Percentiles rank a stretch among this genome's conserved stretches.
Evolutionary conservation across 208 protist genomes (phyloP).

Genomic region (Leishmania gerbilli): DNA sequence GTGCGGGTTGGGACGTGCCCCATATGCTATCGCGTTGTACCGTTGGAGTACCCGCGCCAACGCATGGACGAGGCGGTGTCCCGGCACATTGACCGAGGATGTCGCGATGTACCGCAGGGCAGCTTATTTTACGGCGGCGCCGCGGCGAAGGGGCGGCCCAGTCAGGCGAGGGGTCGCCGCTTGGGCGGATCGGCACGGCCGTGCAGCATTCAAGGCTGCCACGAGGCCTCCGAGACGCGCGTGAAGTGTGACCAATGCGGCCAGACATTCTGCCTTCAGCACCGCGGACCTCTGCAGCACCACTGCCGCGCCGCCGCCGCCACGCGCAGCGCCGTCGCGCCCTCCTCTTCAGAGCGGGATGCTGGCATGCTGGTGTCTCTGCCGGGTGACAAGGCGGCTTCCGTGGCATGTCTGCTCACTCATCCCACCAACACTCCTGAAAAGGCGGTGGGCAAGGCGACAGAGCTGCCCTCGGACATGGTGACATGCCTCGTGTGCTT

Average conservation of each 20-base stretch:
- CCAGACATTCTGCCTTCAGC: constrained; percentile 73
- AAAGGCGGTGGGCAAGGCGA: constrained; percentile 68
- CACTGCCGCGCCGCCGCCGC: constrained; percentile 36
- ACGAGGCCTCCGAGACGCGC: constrained; percentile 31
- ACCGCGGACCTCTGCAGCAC: constrained; percentile 63
- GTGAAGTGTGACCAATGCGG: constrained; percentile 72
- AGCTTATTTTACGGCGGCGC: constrained; percentile 4
- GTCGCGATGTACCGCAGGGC: constrained; percentile 31
- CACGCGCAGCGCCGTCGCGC: constrained; percentile 10
- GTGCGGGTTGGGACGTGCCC: constrained; percentile 47
- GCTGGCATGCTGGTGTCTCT: constrained; percentile 1
- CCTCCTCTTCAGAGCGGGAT: not conserved
- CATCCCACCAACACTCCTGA: constrained; percentile 50
- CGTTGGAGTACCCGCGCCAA: constrained; percentile 58
- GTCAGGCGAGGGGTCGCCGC: constrained; percentile 15
- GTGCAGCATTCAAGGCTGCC: constrained; percentile 58
- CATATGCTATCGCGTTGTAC: constrained; percentile 53
- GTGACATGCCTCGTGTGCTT: constrained; percentile 67
- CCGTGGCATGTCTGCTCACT: constrained; percentile 38
- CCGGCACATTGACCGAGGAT: constrained; percentile 80
- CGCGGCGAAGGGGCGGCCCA: not conserved
- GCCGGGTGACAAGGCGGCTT: constrained; percentile 17
- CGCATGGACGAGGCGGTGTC: constrained; percentile 69
- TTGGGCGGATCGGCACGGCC: constrained; percentile 24
- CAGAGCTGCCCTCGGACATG: constrained; percentile 51